A percentile compares a stretch with the other conserved stretches of the same genome.
Evolutionary conservation across 192 early-diverging fungal species (phyloP).

Genomic region (Coemansia sp.): DNA sequence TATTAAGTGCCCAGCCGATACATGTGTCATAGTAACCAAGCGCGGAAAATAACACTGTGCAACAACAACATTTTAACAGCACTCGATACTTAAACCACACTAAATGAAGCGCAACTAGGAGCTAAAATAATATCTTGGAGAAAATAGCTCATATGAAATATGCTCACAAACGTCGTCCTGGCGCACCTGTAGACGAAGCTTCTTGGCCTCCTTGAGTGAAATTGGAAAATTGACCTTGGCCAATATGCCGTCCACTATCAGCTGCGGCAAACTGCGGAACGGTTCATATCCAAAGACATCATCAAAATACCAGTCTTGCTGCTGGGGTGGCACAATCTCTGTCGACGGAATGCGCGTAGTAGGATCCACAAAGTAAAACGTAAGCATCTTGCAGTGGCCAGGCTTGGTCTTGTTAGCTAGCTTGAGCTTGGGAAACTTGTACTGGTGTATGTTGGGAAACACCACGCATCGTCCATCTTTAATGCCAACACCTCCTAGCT

Average conservation of each 20-base stretch:
- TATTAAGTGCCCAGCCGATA: no score
- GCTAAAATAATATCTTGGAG: constrained; percentile 14
- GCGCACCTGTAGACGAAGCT: constrained; percentile 32
- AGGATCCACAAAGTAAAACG: constrained; percentile 74
- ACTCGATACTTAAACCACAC: no score
- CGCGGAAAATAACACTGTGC: no score
- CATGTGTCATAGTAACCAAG: no score
- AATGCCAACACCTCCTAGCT: no score
- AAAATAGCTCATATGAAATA: not conserved
- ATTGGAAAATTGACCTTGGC: constrained; percentile 27
- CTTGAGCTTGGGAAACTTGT: constrained; percentile 47
- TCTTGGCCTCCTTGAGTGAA: constrained; percentile 22
- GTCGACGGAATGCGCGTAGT: constrained; percentile 57
- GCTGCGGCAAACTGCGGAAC: constrained; percentile 12
- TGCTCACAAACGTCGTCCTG: constrained; percentile 19
- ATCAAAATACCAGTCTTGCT: not conserved
- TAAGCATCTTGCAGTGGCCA: constrained; percentile 68
- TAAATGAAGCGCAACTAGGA: not conserved
- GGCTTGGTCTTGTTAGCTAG: constrained; percentile 61
- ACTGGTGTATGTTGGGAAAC: no score
- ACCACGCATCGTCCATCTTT: no score
- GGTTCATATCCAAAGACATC: not conserved
- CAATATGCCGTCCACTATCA: constrained; percentile 17
- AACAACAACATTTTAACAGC: no score
- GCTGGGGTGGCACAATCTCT: constrained; percentile 65